Evolutionary conservation across 257 asterid genomes (phyloP), one percentile per base, ranked within the genome.

Genomic region (Apocynum venetum): DNA sequence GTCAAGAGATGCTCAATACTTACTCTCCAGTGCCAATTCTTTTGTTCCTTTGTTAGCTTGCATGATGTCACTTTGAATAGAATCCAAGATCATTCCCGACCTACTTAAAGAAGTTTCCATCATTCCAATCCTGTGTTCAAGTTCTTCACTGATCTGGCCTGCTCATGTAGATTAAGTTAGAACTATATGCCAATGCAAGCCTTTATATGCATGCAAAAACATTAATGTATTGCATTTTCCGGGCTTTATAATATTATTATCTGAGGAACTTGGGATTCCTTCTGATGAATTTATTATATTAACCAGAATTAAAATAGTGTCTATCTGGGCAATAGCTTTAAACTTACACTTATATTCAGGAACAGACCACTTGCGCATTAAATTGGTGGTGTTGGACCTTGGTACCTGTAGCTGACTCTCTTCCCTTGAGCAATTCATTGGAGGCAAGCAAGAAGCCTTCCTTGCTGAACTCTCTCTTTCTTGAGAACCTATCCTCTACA

Each of bases 31-130:
- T 72, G 83, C 79, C 76, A 89, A 78, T 85, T 93, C 97, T 86
- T 93, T 93, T 74, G 91, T 91, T 74, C 97, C 93, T 91, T 86
- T 91, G 87, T 91, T 90, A 67, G 83, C 93, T 87, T 91, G 97
- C 89, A 93, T 90, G 81, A 96, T 76, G 83, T 93, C 98, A 84
- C 88, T 82, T 85, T 96, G 99, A 80, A 93, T 82, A 72, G 97
- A 91, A 84, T 96, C 97, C 92, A 93, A 76, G 74, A 91, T 86
- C 89, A 91, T 86, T 77, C 93, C 96, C 64, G 88, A 82, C 87
- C 95, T 90, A 88, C 89, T 90, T 80, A 93, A 79, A 64, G 95
- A 90, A 80, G 92, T 92, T 86, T 96, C 99, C 53, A 93, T 83
- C 89, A 86, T 83, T 76, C 97, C 96, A 74, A 96, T 85, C 84